Conservation (phyloP, 2,329 filamentous ascomycete species). For the Pseudocercospora crystallina region DNA sequence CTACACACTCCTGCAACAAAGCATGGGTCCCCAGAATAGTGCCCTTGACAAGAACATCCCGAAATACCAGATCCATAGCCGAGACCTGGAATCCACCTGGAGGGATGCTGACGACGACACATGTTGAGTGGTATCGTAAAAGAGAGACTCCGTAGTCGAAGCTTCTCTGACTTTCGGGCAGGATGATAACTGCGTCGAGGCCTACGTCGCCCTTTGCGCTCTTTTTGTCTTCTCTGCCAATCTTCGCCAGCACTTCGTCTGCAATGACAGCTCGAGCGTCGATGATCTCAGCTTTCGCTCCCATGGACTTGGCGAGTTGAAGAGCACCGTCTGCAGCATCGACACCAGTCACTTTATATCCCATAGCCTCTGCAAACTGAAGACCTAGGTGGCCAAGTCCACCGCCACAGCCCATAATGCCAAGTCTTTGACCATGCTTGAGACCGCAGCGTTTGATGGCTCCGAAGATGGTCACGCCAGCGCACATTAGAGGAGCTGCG, state of each 20-base stretch:
- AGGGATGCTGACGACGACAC: constrained; percentile 49
- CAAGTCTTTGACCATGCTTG: constrained; percentile 40
- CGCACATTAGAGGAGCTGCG: constrained; percentile 59
- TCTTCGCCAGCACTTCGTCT: constrained; percentile 31
- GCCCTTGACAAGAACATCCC: constrained; percentile 45
- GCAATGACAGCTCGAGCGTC: constrained; percentile 40
- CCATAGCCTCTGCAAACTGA: constrained; percentile 52
- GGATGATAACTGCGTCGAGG: constrained; percentile 47
- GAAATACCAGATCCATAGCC: constrained; percentile 44
- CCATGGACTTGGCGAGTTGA: constrained; percentile 46
- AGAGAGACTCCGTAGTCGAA: constrained; percentile 50
- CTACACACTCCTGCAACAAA: constrained; percentile 44
- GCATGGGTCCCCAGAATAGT: constrained; percentile 46
- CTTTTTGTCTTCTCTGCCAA: constrained; percentile 40
- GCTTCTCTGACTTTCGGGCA: constrained; percentile 48
- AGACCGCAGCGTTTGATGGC: constrained; percentile 46
- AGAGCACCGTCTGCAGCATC: constrained; percentile 57
- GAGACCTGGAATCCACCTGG: constrained; percentile 46
- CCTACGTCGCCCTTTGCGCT: constrained; percentile 42
- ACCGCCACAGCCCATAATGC: constrained; percentile 50
- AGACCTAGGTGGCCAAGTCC: constrained; percentile 56
- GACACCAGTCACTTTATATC: constrained; percentile 54
- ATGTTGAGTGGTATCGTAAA: constrained; percentile 47
- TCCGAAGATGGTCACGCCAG: constrained; percentile 54
- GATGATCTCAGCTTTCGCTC: constrained; percentile 48